Base-by-base conservation (phyloP, 495 filamentous ascomycete species). In the Penicillium steckii region DNA sequence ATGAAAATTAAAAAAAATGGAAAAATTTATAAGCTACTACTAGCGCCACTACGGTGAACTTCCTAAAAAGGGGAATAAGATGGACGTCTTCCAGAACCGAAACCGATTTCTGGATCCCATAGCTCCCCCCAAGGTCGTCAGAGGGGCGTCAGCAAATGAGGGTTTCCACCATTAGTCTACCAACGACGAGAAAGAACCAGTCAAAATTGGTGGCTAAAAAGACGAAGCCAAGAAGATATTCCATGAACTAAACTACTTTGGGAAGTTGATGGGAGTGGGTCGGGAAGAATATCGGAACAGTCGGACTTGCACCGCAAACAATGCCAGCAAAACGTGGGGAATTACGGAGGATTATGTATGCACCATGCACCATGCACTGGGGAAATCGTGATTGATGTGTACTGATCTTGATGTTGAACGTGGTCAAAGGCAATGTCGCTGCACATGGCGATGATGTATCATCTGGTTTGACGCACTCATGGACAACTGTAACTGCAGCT, bases 211-310 rank as follows among this genome's bases (percentile, higher is more conserved):
- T 25, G 24, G 43, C 17, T 35, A 9, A 37, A 21, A 30, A 43
- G 44, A n/a, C 45, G 13, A 45, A 37, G 26, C 37, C 25, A 45
- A 35, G 24, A 52, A 55, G 46, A 19, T 24, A 55, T 60, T 50
- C 38, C 41, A 19, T 21, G 2, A 17, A 33, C 42, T 4, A 55
- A 61, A 45, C 64, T 56, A 7, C 12, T 54, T 60, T 42, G 8
- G 54, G 60, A 58, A 58, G 64, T 56, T 57, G 56, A 30, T 10
- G 24, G 55, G 30, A 61, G 62, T 64, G 61, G 63, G 48, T 46
- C 55, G 10, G 35, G 30, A 33, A 33, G 12, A 37, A 15, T 15
- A 3, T 37, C 33, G 33, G 33, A 37, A 37, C 33, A 37, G 1
- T 37, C 33, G 33, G 33, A 6, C n/a, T 7, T 18, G 33, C 33